Evolutionary conservation across 1,284 basidiomycete species (phyloP).

Genomic region (Abortiporus biennis): DNA sequence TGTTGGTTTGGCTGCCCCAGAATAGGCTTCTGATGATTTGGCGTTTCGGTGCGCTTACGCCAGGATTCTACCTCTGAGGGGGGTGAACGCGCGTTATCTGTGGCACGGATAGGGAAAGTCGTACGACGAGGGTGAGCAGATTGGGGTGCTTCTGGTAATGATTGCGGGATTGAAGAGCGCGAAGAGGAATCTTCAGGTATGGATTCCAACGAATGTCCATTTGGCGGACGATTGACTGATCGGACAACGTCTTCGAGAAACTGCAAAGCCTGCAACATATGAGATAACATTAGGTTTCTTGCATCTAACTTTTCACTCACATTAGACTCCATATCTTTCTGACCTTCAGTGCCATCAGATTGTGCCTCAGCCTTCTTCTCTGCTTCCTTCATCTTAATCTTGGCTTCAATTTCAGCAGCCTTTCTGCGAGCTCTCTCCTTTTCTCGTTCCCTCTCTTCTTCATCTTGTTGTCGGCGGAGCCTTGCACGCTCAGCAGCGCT

Average conservation of each 20-base stretch:
- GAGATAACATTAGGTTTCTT: slow-evolving; percentile 1
- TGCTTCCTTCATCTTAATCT: slow-evolving; percentile 48
- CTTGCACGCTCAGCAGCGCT: slow-evolving; percentile 84
- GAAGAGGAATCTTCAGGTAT: slow-evolving; percentile 4
- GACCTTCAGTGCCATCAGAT: slow-evolving; percentile 13
- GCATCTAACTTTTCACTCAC: too few relatives aligned
- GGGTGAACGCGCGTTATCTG: slow-evolving; percentile 20
- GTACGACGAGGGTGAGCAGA: slow-evolving; percentile 21
- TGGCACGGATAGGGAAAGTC: slow-evolving; percentile 18
- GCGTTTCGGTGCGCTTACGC: slow-evolving; percentile 32
- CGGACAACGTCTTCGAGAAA: slow-evolving; percentile 42
- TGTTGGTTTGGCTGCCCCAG: slow-evolving; percentile 18
- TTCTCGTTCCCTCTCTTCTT: slow-evolving; percentile 79
- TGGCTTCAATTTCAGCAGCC: slow-evolving; percentile 80
- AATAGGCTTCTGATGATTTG: not conserved
- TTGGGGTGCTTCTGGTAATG: slow-evolving; percentile 21
- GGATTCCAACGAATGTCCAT: not conserved
- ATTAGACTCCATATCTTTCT: too few relatives aligned
- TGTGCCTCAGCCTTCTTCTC: slow-evolving; percentile 26
- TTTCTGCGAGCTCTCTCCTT: slow-evolving; percentile 82
- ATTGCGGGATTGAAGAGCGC: slow-evolving; percentile 25
- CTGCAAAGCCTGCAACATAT: slow-evolving; percentile 26
- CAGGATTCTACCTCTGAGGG: slow-evolving; percentile 50
- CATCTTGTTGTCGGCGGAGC: slow-evolving; percentile 75
- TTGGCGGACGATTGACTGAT: slow-evolving; percentile 16